phyloP scores from a whole-genome alignment of 305 asterid species.

The Salvia sclarea region DNA sequence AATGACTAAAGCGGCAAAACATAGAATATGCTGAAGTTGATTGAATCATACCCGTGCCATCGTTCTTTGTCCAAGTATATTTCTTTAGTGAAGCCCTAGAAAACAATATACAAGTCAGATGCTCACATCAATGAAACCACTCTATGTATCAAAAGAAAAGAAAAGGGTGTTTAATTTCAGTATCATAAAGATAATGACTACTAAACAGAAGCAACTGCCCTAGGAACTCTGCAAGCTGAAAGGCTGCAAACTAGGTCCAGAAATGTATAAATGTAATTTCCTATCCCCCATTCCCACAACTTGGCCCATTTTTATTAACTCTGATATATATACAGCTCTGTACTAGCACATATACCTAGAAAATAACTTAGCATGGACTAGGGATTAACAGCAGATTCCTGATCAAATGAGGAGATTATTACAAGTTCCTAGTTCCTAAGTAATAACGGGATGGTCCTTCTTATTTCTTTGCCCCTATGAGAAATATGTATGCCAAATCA shows the following conservation, averaged over 20 bases:
- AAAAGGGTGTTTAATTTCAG: slow-evolving; percentile 14
- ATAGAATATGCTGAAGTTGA: slow-evolving; percentile 19
- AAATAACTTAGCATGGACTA: background rate
- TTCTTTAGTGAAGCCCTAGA: slow-evolving; percentile 95
- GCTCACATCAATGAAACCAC: slow-evolving; percentile 22
- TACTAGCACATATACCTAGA: background rate
- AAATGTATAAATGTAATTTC: background rate
- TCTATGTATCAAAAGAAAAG: slow-evolving; percentile 25
- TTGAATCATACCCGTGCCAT: slow-evolving; percentile 86
- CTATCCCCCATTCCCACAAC: background rate
- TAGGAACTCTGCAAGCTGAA: background rate
- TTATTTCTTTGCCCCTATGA: background rate
- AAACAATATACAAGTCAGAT: slow-evolving; percentile 29
- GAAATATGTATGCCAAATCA: background rate
- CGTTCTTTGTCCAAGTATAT: slow-evolving; percentile 89
- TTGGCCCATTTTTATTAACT: background rate
- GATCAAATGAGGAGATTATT: background rate
- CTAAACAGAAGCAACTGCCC: background rate
- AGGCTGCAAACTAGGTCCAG: slow-evolving; percentile 17
- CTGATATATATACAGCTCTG: background rate
- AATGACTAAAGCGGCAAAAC: slow-evolving; percentile 21
- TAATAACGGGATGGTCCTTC: background rate
- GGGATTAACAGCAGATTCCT: background rate
- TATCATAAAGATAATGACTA: background rate
- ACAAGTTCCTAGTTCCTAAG: background rate